These are phyloP conservation scores for Vitis vinifera DNA, from an alignment of 164 flowering plant species.

Conservation along the genomic window ASM3070453v1 NC_081823.1:19166001-19166500, in stretches of 20 bases:
- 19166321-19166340: too few species aligned
- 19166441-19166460: too few species aligned
- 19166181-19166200: constrained; percentile 25
- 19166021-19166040: neutral
- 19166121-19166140: constrained; percentile 14
- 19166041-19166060: neutral
- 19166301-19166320: too few species aligned
- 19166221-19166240: constrained; percentile 46
- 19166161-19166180: neutral
- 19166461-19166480: too few species aligned
- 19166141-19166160: too few species aligned
- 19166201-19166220: constrained; percentile 45
- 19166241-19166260: constrained; percentile 60
- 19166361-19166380: too few species aligned
- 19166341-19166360: too few species aligned
- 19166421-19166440: too few species aligned
- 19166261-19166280: constrained; percentile 92
- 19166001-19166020: constrained; percentile 3
- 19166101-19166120: neutral
- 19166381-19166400: too few species aligned
- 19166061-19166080: constrained; percentile 13
- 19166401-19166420: too few species aligned
- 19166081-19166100: constrained; percentile 20
- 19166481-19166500: too few species aligned
- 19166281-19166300: too few species aligned